Evolutionary conservation across 768 basidiomycete genomes (phyloP).

Genomic region (Pisolithus tinctorius): DNA sequence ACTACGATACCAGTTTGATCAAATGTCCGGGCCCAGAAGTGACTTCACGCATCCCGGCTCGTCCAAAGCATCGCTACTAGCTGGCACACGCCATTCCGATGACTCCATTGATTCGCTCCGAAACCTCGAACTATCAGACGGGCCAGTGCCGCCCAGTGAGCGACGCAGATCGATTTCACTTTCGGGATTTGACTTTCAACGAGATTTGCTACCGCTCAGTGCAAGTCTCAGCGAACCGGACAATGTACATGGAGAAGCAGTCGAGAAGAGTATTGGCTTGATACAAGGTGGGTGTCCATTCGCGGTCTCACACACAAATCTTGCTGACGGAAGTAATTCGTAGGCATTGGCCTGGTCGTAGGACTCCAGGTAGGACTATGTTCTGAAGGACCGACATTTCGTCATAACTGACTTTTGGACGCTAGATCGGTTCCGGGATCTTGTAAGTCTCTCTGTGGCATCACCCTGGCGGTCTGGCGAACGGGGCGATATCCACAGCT

Average conservation of each 20-base stretch:
- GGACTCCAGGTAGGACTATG: constrained; percentile 59
- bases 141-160: constrained; percentile 31
- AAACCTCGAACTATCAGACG: constrained; percentile 71
- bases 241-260: constrained; percentile 34
- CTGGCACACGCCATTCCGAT: constrained; percentile 8
- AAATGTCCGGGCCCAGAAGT: constrained; percentile 17
- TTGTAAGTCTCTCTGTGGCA: constrained; percentile 48
- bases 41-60: constrained; percentile 12
- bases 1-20: neutral
- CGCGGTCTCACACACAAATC: neutral
- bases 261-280: constrained; percentile 71
- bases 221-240: constrained; percentile 71
- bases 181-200: constrained; percentile 73
- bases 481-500: constrained; percentile 38
- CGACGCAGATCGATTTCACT: constrained; percentile 59
- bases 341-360: constrained; percentile 81
- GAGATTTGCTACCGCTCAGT: constrained; percentile 70
- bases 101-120: constrained; percentile 74
- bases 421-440: constrained; percentile 85
- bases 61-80: constrained; percentile 6
- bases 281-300: constrained; percentile 57
- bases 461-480: neutral
- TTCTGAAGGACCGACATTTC: neutral
- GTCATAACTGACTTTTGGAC: constrained; percentile 1
- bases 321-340: constrained; percentile 4